Conservation (phyloP, 2,329 filamentous ascomycete species). For the Colletotrichum noveboracense region DNA sequence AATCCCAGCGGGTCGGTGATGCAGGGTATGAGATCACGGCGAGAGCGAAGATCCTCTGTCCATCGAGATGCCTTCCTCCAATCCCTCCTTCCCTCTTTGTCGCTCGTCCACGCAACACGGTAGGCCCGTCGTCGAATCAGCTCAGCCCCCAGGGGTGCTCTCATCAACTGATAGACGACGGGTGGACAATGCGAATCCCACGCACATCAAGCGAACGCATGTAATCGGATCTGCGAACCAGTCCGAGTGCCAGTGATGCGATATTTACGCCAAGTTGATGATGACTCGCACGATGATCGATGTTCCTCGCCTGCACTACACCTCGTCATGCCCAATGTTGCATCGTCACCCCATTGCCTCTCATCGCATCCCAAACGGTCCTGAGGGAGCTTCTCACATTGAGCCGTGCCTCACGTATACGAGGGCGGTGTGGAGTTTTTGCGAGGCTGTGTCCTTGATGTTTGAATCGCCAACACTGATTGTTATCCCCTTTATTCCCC, state of each 20-base stretch:
- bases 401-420: conserved; percentile 12
- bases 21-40: conserved; percentile 7
- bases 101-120: not conserved
- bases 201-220: not conserved
- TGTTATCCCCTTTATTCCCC: not conserved
- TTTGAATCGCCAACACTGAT: not conserved
- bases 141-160: not conserved
- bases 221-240: not conserved
- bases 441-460: not conserved
- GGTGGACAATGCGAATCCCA: not conserved
- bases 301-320: not conserved
- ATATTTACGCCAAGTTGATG: not conserved
- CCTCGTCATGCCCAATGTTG: not conserved
- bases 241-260: not conserved
- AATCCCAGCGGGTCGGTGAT: not conserved
- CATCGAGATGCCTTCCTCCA: not conserved
- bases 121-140: not conserved
- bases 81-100: not conserved
- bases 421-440: conserved; percentile 5
- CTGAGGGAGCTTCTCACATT: not conserved
- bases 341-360: not conserved
- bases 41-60: not conserved
- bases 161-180: not conserved
- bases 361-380: not conserved
- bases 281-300: not conserved